Evolutionary conservation across 1,139 yeast genomes (phyloP), one percentile per base, ranked within the genome.

Genomic region (Cylindricascospora bacillispora): DNA sequence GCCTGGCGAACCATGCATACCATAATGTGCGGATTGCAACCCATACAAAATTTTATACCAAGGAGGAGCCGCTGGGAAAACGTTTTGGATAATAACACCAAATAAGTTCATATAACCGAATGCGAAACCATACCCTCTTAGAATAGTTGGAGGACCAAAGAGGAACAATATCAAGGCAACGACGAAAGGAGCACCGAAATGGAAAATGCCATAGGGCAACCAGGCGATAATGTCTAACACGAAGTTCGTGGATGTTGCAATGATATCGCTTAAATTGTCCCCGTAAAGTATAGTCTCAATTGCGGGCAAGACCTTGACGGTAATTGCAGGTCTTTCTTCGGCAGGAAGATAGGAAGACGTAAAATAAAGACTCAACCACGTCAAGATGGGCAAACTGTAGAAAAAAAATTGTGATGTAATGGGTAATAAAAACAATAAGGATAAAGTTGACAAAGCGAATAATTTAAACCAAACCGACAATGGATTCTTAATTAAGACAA

Each of bases 21-120:
- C 63, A 56, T 92, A 89, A 56, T 83, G 73, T 5, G 98, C 98
- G 14, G 95, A 93, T 38, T 74, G 73, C 39, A 86, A 66, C 1
- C 95, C 95, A 52, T 89, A 76, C 31, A 76, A 57, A 40, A 72
- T 73, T 53, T 85, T 85, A 55, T 92, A 89, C 99, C 99, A 89
- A 21, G 99, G 99, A 20, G 99, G 94, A 36, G 98, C 95, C 30
- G 93, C 83, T 3, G 98, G 97, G 54, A 83, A 85, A 17, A 73
- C 43, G 40, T 83, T 67, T 59, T 89, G 98, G 35, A 71, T 69
- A 28, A 74, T 51, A 15, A 89, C 97, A 26, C 97, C 98, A 28
- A 72, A 52, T 43, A 85, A 61, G 57, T 86, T 89, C 92, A 89
- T 80, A 62, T 81, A 86, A n/a, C 99, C 99, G 59, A 89, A 85